Base-by-base conservation (phyloP, 1,284 basidiomycete genomes). In the Sporisorium reilianum region DNA sequence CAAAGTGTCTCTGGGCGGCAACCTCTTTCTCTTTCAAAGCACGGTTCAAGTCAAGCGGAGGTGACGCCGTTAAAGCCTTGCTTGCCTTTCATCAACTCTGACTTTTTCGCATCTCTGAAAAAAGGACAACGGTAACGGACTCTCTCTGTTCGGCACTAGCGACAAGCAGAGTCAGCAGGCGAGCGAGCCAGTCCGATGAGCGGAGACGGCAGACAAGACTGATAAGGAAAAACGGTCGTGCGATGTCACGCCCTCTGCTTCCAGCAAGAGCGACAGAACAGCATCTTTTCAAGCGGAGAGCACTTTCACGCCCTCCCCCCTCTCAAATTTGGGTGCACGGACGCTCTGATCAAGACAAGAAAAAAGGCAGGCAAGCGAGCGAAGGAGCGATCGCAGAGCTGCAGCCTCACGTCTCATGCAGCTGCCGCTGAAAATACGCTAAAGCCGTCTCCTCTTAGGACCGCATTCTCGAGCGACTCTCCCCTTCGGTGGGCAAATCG, bases 241-340 rank as follows among this genome's bases (percentile, higher is more conserved):
- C 20, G 42, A 44, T 23, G 23, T 22, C 30, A 10, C 44, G 23
- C 14, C 18, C 45, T 46, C 45, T 26, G n/a, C n/a, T n/a, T n/a
- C n/a, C n/a, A n/a, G n/a, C n/a, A n/a, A n/a, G n/a, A n/a, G n/a
- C n/a, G n/a, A n/a, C n/a, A n/a, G n/a, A n/a, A n/a, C n/a, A n/a
- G n/a, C n/a, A n/a, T n/a, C n/a, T n/a, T n/a, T n/a, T n/a, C n/a
- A n/a, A n/a, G n/a, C n/a, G n/a, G n/a, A n/a, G n/a, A n/a, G n/a
- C 12, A 36, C 34, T 41, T 20, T 20, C 38, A 41, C n/a, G n/a
- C n/a, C n/a, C n/a, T n/a, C n/a, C n/a, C n/a, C n/a, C n/a, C n/a
- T n/a, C n/a, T n/a, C n/a, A n/a, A n/a, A 41, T 48, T 26, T 48
- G 26, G n/a, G 55, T 56, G 61, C 61, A 69, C 67, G 61, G 57